A percentile compares a stretch with the other conserved stretches of the same genome.
phyloP scores from a whole-genome alignment of 2,329 filamentous ascomycete genomes.

The Colletotrichum cordylinicola region DNA sequence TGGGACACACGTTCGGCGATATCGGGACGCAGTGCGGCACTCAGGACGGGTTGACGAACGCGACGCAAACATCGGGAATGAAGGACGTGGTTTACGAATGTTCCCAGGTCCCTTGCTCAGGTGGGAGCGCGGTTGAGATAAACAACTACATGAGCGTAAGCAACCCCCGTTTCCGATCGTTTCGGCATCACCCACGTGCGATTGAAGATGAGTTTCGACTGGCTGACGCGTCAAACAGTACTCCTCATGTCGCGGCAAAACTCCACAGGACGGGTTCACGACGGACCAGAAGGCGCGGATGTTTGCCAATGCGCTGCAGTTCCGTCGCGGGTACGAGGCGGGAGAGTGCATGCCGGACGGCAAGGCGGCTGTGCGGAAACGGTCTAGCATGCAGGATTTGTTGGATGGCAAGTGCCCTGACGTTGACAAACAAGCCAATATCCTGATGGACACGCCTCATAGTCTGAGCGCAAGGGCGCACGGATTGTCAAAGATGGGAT shows the following conservation, averaged over 20 bases:
- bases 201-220: not conserved
- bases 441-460: not conserved
- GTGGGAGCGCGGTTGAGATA: conserved; percentile 10
- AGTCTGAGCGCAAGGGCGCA: not conserved
- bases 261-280: conserved; percentile 22
- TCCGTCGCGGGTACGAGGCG: conserved; percentile 24
- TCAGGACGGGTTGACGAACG: conserved; percentile 24
- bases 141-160: conserved; percentile 29
- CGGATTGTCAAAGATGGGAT: not conserved
- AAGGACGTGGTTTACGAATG: conserved; percentile 20
- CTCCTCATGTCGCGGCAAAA: conserved; percentile 20
- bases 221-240: conserved; percentile 6
- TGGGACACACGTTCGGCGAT: conserved; percentile 19
- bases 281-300: conserved; percentile 30
- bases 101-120: conserved; percentile 19
- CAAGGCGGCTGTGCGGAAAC: not conserved
- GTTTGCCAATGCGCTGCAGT: conserved; percentile 26
- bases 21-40: conserved; percentile 18
- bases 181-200: not conserved
- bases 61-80: conserved; percentile 23
- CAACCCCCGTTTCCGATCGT: not conserved
- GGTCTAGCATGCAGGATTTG: conserved; percentile 28
- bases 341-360: conserved; percentile 25
- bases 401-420: conserved; percentile 27
- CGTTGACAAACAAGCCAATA: conserved; percentile 15